Conservation (phyloP, 2,329 filamentous ascomycete genomes). For the Alternaria solani region DNA sequence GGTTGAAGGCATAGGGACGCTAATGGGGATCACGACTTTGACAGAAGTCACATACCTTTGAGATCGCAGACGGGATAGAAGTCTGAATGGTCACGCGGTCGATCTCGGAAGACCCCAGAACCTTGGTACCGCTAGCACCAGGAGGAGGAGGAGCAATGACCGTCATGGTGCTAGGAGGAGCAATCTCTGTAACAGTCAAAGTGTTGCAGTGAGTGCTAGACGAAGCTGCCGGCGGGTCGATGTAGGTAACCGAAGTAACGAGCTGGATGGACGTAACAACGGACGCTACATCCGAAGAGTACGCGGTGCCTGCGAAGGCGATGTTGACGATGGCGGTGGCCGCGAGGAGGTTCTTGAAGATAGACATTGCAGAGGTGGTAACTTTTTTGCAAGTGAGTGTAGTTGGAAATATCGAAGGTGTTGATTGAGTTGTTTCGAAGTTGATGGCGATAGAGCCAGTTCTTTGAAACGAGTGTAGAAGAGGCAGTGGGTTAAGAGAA, state of each 20-base stretch:
- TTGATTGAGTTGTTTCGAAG: slow-evolving; percentile 3
- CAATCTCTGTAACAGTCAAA: slow-evolving; percentile 6
- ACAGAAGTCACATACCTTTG: background rate
- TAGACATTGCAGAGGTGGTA: slow-evolving; percentile 10
- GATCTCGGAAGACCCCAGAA: background rate
- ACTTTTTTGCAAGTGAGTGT: slow-evolving; percentile 1
- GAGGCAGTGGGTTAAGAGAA: background rate
- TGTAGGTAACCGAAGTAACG: slow-evolving; percentile 4
- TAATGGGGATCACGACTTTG: background rate
- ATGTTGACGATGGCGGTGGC: slow-evolving; percentile 13
- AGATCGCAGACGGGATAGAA: background rate
- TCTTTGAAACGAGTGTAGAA: slow-evolving; percentile 6
- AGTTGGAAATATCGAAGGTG: slow-evolving; percentile 2
- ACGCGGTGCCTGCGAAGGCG: slow-evolving; percentile 8
- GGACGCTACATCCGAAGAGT: slow-evolving; percentile 2
- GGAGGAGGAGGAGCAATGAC: slow-evolving; percentile 9
- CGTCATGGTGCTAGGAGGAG: slow-evolving; percentile 2
- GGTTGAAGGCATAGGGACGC: background rate
- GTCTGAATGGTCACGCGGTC: background rate
- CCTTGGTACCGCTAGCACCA: background rate
- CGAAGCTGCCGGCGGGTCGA: background rate
- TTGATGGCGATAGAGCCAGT: background rate
- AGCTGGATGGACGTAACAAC: slow-evolving; percentile 12
- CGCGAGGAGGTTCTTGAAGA: slow-evolving; percentile 13
- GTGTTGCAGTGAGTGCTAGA: slow-evolving; percentile 5